Conservation (phyloP, 192 early-diverging fungal genomes). For the Linnemannia schmuckeri region DNA sequence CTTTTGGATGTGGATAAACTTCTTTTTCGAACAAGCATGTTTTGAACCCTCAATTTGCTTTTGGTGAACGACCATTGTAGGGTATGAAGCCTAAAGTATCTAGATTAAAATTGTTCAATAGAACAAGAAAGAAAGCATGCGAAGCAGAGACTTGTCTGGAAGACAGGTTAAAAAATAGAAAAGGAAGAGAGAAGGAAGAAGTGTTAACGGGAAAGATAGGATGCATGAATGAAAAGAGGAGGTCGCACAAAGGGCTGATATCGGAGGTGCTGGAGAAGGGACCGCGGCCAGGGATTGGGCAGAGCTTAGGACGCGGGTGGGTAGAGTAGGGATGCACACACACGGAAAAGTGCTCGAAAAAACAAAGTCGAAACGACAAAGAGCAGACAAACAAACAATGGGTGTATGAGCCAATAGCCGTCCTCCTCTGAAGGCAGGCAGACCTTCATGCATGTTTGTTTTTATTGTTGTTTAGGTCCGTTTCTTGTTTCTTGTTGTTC, state of each 20-base stretch:
- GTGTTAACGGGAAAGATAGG: slow-evolving; percentile 6
- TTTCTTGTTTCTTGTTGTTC: not conserved
- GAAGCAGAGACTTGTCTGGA: too few species aligned
- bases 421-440: not conserved
- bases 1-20: too few species aligned
- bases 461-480: not conserved
- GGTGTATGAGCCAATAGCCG: slow-evolving; percentile 3
- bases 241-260: not conserved
- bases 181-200: not conserved
- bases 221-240: not conserved
- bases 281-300: not conserved
- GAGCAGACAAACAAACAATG: not conserved
- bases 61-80: too few species aligned
- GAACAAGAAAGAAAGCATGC: too few species aligned
- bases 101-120: too few species aligned
- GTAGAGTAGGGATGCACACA: slow-evolving; percentile 21
- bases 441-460: slow-evolving; percentile 9
- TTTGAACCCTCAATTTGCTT: too few species aligned
- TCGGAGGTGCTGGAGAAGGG: not conserved
- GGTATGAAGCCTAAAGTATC: too few species aligned
- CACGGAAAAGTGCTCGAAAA: not conserved
- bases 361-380: not conserved
- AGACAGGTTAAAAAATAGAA: too few species aligned
- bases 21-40: too few species aligned
- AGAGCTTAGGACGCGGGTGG: slow-evolving; percentile 4